A percentile compares a stretch with the other conserved stretches of the same genome.
Conservation (phyloP, 768 basidiomycete genomes). For the Tricholoma sp. region DNA sequence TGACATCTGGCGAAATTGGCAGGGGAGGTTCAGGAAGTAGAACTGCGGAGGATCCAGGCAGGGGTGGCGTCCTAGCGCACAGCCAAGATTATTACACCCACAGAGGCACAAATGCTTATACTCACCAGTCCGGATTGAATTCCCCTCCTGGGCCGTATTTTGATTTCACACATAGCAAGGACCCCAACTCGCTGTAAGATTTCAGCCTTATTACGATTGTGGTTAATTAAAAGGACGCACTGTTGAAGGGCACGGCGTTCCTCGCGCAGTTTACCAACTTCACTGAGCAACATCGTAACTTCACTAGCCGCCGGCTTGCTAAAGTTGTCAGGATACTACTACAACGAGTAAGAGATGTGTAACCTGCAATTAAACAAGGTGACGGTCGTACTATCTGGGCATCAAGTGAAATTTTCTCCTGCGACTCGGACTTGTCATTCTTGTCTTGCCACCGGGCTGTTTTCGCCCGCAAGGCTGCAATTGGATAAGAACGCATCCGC, state of each 20-base stretch:
- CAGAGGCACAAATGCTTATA: not conserved
- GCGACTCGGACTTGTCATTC: conserved; percentile 50
- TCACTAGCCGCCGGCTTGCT: conserved; percentile 78
- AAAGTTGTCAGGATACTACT: conserved; percentile 91
- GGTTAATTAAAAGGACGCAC: conserved; percentile 34
- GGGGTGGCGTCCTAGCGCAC: not conserved
- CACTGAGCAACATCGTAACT: conserved; percentile 75
- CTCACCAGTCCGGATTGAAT: conserved; percentile 74
- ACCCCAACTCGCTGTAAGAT: conserved; percentile 62
- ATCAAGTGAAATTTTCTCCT: conserved; percentile 77
- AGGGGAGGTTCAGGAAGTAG: not conserved
- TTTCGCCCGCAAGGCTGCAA: conserved; percentile 62
- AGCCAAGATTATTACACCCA: not conserved
- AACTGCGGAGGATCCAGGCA: not conserved
- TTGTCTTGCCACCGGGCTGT: conserved; percentile 59
- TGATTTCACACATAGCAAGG: conserved; percentile 60
- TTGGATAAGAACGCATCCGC: conserved; percentile 1
- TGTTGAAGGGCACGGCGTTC: conserved; percentile 73
- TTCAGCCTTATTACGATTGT: not conserved
- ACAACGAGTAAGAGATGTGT: not conserved
- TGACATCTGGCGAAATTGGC: not conserved
- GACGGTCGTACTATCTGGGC: conserved; percentile 52
- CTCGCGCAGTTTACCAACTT: conserved; percentile 79
- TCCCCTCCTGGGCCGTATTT: conserved; percentile 81
- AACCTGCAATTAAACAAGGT: not conserved